These are phyloP conservation scores for Trebouxiophyceae sp. DNA, from an alignment of 163 green algal species.

Conservation along the genomic window DNA sequence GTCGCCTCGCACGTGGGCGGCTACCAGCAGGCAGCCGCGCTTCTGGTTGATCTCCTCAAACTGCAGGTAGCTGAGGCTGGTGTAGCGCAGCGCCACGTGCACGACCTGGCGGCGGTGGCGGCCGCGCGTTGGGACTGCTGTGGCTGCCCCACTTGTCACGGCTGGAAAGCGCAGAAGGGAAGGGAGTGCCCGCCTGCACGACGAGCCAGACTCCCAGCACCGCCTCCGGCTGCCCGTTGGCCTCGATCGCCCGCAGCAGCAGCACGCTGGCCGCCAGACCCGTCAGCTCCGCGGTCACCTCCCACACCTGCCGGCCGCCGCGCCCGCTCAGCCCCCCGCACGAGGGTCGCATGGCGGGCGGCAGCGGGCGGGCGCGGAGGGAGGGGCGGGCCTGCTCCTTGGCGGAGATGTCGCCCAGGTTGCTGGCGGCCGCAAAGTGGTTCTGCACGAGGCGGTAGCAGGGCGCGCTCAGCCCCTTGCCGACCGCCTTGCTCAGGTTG, in stretches of 20 bases:
- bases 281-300: slow-evolving; percentile 59
- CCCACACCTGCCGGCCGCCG: slow-evolving; percentile 38
- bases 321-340: neutral
- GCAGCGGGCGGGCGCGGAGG: neutral
- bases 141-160: neutral
- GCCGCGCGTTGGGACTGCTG: neutral
- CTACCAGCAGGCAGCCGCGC: slow-evolving; percentile 36
- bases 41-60: slow-evolving; percentile 64
- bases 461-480: slow-evolving; percentile 69
- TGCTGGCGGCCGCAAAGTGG: slow-evolving; percentile 61
- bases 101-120: slow-evolving; percentile 25
- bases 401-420: slow-evolving; percentile 78
- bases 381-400: slow-evolving; percentile 67
- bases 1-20: slow-evolving; percentile 24
- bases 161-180: neutral
- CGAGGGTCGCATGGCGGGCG: neutral
- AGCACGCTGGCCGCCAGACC: slow-evolving; percentile 48
- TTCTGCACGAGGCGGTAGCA: slow-evolving; percentile 79
- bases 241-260: slow-evolving; percentile 46
- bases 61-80: slow-evolving; percentile 37
- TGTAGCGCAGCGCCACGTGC: slow-evolving; percentile 61
- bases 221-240: slow-evolving; percentile 20
- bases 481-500: slow-evolving; percentile 48
- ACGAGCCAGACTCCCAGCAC: slow-evolving; percentile 49
- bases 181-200: slow-evolving; percentile 12